A percentile compares a stretch with the other conserved stretches of the same genome.
Evolutionary conservation across 2,329 filamentous ascomycete genomes (phyloP).

Genomic region (Apiospora kogelbergensis): DNA sequence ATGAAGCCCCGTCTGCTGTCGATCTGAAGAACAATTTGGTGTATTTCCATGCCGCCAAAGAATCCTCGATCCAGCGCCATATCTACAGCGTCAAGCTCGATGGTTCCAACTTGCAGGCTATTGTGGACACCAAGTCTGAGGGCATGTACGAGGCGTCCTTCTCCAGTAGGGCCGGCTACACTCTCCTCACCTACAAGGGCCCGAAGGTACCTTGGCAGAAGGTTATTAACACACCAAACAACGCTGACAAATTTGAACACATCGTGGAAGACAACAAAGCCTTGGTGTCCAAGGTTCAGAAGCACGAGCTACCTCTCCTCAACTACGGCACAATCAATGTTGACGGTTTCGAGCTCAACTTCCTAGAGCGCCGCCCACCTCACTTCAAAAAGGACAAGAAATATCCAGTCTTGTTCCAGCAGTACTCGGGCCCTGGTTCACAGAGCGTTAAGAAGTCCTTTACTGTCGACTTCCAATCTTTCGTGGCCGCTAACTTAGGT

Average conservation of each 20-base stretch:
- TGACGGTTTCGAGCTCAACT: slow-evolving; percentile 70
- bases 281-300: slow-evolving; percentile 67
- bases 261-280: slow-evolving; percentile 75
- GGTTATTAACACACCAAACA: slow-evolving; percentile 79
- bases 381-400: slow-evolving; percentile 82
- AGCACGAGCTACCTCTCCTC: slow-evolving; percentile 79
- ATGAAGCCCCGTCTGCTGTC: slow-evolving; percentile 77
- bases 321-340: slow-evolving; percentile 84
- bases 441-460: slow-evolving; percentile 84
- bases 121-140: slow-evolving; percentile 72
- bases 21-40: slow-evolving; percentile 84
- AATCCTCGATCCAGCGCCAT: slow-evolving; percentile 86
- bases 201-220: slow-evolving; percentile 90
- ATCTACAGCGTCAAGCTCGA: slow-evolving; percentile 87
- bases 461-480: slow-evolving; percentile 84
- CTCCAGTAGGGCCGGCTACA: slow-evolving; percentile 78
- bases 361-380: slow-evolving; percentile 82
- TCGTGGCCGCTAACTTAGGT: slow-evolving; percentile 79
- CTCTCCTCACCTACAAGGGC: slow-evolving; percentile 79
- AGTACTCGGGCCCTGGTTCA: slow-evolving; percentile 94
- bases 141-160: slow-evolving; percentile 85
- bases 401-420: slow-evolving; percentile 92
- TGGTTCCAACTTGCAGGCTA: slow-evolving; percentile 67
- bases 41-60: slow-evolving; percentile 86
- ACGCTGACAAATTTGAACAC: slow-evolving; percentile 62